Percentiles rank a stretch among this genome's conserved stretches.
phyloP scores from a whole-genome alignment of 495 filamentous ascomycete species.

The Cladorrhinum samala region DNA sequence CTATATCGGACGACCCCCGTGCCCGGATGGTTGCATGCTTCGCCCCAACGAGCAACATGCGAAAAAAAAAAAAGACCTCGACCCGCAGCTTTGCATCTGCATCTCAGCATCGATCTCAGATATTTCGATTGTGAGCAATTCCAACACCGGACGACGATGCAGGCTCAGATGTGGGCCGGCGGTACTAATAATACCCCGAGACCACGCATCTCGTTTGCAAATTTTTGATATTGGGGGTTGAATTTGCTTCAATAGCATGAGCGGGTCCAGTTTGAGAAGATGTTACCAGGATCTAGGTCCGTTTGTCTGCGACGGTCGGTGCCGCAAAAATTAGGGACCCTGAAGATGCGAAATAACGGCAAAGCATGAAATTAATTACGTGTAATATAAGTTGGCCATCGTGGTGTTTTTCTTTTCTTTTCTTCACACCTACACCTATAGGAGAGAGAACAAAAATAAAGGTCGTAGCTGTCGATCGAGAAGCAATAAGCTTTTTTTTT shows the following conservation, averaged over 20 bases:
- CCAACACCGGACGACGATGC: not conserved
- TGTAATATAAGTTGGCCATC: too few species aligned
- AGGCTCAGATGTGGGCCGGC: not conserved
- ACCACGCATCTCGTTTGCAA: not conserved
- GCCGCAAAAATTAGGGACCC: slow-evolving; percentile 6
- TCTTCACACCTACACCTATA: too few species aligned
- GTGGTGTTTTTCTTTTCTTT: too few species aligned
- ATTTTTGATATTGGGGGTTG: not conserved
- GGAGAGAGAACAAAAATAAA: too few species aligned
- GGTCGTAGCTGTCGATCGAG: not conserved
- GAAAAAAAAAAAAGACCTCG: too few species aligned
- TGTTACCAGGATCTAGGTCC: not conserved
- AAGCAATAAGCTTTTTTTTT: not conserved
- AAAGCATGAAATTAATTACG: not conserved
- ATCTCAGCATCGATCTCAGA: too few species aligned
- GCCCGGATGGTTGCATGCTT: too few species aligned
- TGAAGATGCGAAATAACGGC: not conserved
- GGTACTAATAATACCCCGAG: slow-evolving; percentile 2
- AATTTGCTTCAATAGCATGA: not conserved
- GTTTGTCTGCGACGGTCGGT: slow-evolving; percentile 6
- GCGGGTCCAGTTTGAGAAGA: not conserved
- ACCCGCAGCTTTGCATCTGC: too few species aligned
- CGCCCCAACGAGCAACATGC: too few species aligned
- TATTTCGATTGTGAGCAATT: too few species aligned
- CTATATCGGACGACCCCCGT: too few species aligned